phyloP scores from a whole-genome alignment of 441 rosid genomes.

The Kokia cookei region DNA sequence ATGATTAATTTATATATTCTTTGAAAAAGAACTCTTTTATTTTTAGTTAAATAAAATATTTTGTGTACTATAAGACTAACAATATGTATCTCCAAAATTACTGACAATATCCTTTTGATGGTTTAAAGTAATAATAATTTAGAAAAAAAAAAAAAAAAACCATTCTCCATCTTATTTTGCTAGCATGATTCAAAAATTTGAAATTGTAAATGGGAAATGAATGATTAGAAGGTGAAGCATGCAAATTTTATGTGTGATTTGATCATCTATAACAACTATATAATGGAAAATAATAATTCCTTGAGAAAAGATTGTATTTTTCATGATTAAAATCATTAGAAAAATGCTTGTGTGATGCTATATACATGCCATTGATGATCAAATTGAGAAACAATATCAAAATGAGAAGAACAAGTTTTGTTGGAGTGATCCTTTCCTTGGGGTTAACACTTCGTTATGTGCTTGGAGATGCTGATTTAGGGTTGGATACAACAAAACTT shows the following conservation, averaged over 20 bases:
- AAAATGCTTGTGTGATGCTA: neutral
- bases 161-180: neutral
- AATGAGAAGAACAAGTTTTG: neutral
- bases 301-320: too few relatives aligned
- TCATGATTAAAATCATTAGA: neutral
- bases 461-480: neutral
- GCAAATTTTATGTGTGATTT: slow-evolving; percentile 10
- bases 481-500: neutral
- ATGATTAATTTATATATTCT: too few relatives aligned
- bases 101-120: neutral
- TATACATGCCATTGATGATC: neutral
- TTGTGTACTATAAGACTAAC: too few relatives aligned
- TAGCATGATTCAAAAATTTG: neutral
- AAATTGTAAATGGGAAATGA: slow-evolving; percentile 6
- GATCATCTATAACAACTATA: neutral
- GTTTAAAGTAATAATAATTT: neutral
- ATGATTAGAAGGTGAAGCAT: slow-evolving; percentile 31
- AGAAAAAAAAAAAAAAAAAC: neutral
- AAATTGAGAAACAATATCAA: neutral
- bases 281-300: neutral
- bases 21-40: too few relatives aligned
- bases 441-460: slow-evolving; percentile 5
- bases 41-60: too few relatives aligned
- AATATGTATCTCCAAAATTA: neutral
- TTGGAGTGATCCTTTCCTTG: slow-evolving; percentile 3